Evolutionary conservation across 306 rosid genomes (phyloP), one percentile per base, ranked within the genome.

Genomic region (Casuarina cunninghamiana): DNA sequence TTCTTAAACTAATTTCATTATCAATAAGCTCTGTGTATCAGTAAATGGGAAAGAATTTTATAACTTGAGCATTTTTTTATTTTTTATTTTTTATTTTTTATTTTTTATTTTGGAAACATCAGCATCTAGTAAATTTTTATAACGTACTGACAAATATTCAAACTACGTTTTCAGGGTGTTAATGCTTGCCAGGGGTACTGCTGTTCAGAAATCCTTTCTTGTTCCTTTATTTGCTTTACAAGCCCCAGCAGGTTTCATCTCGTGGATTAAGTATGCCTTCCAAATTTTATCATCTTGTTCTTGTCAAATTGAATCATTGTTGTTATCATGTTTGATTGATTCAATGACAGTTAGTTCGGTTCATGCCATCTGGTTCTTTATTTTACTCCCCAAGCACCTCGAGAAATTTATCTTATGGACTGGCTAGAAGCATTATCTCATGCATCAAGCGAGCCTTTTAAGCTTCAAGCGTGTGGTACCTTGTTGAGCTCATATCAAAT

Each of bases 191-290:
- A 93, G 35, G 85, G 99, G 99, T 38, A 89, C 99, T n/a, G 85
- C 90, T 1, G 78, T 87, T 68, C 97, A 86, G 60, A 95, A 95
- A 80, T 83, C 97, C 11, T 92, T 87, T 57, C 39, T 95, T 65
- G 89, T 89, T 84, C 99, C 99, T 1, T 81, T 95, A 2, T 77
- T 95, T 87, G 94, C 88, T 46, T 77, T 95, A 48, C 99, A 91
- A 88, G 97, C 97, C 43, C 99, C 99, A 32, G 85, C 83, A 41
- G 80, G 77, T 75, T 45, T 95, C 72, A 37, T 89, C 77, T 69
- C 96, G 41, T 93, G 97, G 97, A 91, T 90, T 17, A 84, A 90
- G 99, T 95, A 85, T 72, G 88, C 53, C 50, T 71, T 35, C 54
- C 63, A 41, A 51, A 51, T 35, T 72, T 46, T 60, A 11, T 71